These are phyloP conservation scores for Diophrys sp. DNA, from an alignment of 73 alveolate species.

Conservation along the genomic window DNA sequence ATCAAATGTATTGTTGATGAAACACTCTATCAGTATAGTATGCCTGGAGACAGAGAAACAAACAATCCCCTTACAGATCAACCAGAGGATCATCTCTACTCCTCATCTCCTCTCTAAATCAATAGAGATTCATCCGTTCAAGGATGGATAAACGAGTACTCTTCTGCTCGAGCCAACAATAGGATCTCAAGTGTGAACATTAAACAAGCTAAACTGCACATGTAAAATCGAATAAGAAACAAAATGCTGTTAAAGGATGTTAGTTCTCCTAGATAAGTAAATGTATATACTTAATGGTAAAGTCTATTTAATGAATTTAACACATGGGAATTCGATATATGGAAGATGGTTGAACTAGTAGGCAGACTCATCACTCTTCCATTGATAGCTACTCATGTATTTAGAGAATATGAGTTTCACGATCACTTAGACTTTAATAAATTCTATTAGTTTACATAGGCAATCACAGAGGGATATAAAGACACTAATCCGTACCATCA, in stretches of 20 bases:
- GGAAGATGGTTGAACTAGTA: not conserved
- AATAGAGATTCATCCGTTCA: not conserved
- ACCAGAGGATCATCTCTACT: no score
- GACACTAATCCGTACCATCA: conserved; percentile 24
- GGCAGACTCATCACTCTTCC: not conserved
- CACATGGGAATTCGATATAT: not conserved
- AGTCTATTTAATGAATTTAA: not conserved
- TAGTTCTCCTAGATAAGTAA: not conserved
- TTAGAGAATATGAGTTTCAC: not conserved
- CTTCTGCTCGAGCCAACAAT: not conserved
- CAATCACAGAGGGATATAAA: conserved; percentile 5
- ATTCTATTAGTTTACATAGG: not conserved
- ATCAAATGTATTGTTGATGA: conserved; percentile 5
- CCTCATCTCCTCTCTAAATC: not conserved
- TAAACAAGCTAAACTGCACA: conserved; percentile 2
- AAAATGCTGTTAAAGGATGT: not conserved
- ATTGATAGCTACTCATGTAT: not conserved
- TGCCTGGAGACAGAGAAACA: not conserved
- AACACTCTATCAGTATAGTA: not conserved
- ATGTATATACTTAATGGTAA: not conserved
- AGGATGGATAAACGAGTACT: not conserved
- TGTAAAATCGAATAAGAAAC: not conserved
- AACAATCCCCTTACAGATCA: not conserved
- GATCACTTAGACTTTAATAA: not conserved
- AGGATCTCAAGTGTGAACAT: not conserved